These are phyloP conservation scores for Tripidium arundinaceum DNA, from an alignment of 202 grass and related monocot species.

Conservation along the genomic window DNA sequence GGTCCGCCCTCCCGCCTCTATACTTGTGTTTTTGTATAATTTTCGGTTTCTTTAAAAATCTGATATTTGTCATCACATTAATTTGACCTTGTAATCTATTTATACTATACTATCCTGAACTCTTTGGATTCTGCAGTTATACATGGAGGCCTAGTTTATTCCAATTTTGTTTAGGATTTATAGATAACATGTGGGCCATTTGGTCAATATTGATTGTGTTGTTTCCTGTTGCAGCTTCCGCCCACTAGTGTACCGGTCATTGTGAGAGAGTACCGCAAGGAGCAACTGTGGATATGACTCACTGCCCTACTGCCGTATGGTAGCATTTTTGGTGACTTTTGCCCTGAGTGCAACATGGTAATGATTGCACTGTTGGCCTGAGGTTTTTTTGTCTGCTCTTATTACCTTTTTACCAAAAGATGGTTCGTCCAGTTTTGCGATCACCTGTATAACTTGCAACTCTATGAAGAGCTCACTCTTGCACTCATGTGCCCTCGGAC, in stretches of 20 bases:
- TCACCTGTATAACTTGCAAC: conserved; percentile 31
- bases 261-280: conserved; percentile 67
- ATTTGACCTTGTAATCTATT: neutral
- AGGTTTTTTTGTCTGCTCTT: conserved; percentile 5
- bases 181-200: neutral
- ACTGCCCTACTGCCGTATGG: neutral
- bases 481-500: neutral
- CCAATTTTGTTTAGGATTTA: neutral
- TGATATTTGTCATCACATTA: neutral
- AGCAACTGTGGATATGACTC: conserved; percentile 68
- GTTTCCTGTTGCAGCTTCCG: conserved; percentile 53
- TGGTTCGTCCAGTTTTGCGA: conserved; percentile 56
- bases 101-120: neutral
- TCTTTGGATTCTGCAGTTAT: neutral
- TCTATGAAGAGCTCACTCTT: conserved; percentile 39
- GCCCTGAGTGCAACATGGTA: conserved; percentile 9
- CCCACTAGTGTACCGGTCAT: conserved; percentile 78
- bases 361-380: conserved; percentile 11
- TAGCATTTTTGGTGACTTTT: conserved; percentile 28
- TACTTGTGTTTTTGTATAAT: neutral
- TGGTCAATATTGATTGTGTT: neutral
- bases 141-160: neutral
- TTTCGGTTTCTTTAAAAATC: neutral
- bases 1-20: too few relatives aligned
- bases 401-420: conserved; percentile 9